These are phyloP conservation scores for Trifolium repens DNA, from an alignment of 306 rosid species.

Conservation along the genomic window DNA sequence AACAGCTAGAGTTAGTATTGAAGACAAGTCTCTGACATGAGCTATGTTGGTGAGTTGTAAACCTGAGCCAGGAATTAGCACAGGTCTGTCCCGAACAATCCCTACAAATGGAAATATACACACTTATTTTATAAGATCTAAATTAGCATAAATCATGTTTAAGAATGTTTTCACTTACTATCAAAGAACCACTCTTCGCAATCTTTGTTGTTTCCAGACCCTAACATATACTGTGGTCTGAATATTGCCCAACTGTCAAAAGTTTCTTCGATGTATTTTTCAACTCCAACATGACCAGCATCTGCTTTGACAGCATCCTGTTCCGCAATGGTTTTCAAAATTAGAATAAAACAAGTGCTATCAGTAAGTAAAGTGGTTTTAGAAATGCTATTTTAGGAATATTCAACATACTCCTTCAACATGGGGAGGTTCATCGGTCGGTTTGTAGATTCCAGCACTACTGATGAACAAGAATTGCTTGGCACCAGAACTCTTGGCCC, in stretches of 20 bases:
- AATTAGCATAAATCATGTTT: neutral
- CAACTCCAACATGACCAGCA: constrained; percentile 94
- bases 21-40: constrained; percentile 87
- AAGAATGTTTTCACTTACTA: constrained; percentile 53
- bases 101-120: constrained; percentile 49
- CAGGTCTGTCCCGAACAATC: constrained; percentile 85
- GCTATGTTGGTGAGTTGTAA: constrained; percentile 83
- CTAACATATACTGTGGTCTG: constrained; percentile 89
- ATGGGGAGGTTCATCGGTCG: constrained; percentile 90
- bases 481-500: constrained; percentile 91
- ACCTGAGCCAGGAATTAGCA: constrained; percentile 92
- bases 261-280: constrained; percentile 73
- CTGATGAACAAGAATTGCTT: constrained; percentile 91
- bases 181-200: constrained; percentile 98
- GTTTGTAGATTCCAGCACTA: constrained; percentile 94
- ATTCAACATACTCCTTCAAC: constrained; percentile 82
- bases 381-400: constrained; percentile 20
- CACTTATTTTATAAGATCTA: neutral
- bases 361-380: constrained; percentile 7
- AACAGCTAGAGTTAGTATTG: constrained; percentile 81
- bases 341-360: constrained; percentile 5
- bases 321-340: constrained; percentile 18
- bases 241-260: constrained; percentile 75
- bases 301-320: constrained; percentile 87
- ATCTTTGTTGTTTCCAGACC: constrained; percentile 98